A percentile compares a stretch with the other conserved stretches of the same genome.
These are phyloP conservation scores for Aspergillus quadrilineatus DNA, from an alignment of 2,329 filamentous ascomycete species.

Conservation along the genomic window DNA sequence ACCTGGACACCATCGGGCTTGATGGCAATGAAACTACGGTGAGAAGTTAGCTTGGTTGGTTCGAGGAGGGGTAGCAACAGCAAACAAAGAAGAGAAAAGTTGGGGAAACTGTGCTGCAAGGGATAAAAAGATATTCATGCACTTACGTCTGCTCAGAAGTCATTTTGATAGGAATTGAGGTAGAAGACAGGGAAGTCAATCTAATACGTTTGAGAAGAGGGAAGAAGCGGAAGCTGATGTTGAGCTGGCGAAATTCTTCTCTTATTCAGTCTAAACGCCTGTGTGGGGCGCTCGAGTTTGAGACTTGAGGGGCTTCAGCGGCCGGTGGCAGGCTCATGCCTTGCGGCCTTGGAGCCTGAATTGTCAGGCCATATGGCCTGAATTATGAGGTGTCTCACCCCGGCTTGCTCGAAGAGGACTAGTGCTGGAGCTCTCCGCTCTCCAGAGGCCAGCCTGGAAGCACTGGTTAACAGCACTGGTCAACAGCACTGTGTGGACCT, in stretches of 20 bases:
- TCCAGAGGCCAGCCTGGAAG: constrained; percentile 35
- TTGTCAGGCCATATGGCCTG: constrained; percentile 15
- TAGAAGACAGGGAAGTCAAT: constrained; percentile 13
- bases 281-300: constrained; percentile 26
- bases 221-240: constrained; percentile 22
- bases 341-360: constrained; percentile 19
- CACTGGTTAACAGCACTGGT: constrained; percentile 1
- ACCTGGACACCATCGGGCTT: constrained; percentile 99
- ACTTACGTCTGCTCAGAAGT: constrained; percentile 86
- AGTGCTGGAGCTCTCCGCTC: constrained; percentile 27
- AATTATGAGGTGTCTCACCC: constrained; percentile 25
- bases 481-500: constrained; percentile 7
- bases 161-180: constrained; percentile 54
- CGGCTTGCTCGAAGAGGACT: constrained; percentile 10
- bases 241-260: constrained; percentile 28
- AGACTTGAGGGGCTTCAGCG: constrained; percentile 6
- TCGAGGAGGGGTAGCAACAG: constrained; percentile 16
- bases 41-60: constrained; percentile 34
- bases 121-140: constrained; percentile 7
- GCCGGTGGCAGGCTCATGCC: constrained; percentile 7
- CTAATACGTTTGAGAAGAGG: constrained; percentile 7
- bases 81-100: not conserved
- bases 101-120: not conserved
- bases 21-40: constrained; percentile 93
- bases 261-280: constrained; percentile 11